Conservation (phyloP, 345 rosid species). For the Pugionium cornutum region DNA sequence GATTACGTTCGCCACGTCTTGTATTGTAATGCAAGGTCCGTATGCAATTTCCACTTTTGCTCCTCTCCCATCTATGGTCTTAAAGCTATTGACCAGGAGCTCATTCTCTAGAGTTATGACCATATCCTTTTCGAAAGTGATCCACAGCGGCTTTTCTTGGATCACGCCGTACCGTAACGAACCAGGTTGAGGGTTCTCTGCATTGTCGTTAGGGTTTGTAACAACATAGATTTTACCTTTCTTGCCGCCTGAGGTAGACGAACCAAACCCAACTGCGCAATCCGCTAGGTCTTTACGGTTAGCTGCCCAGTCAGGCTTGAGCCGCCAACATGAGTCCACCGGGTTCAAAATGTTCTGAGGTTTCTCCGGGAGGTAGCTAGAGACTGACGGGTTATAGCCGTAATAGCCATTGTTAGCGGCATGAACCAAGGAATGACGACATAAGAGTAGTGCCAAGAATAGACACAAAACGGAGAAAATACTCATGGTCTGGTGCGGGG, state of each 20-base stretch:
- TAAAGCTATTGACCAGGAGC: constrained; percentile 77
- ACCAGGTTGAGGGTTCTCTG: constrained; percentile 75
- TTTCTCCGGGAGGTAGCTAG: constrained; percentile 38
- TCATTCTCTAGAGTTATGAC: constrained; percentile 68
- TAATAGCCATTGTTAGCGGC: constrained; percentile 30
- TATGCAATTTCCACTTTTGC: constrained; percentile 72
- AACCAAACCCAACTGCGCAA: constrained; percentile 80
- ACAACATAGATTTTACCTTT: constrained; percentile 68
- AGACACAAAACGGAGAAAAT: constrained; percentile 20
- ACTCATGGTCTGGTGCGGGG: constrained; percentile 20
- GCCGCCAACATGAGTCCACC: constrained; percentile 82
- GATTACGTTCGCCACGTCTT: constrained; percentile 68
- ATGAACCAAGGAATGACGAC: constrained; percentile 26
- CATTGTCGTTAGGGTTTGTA: constrained; percentile 59
- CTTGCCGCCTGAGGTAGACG: constrained; percentile 72
- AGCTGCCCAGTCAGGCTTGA: constrained; percentile 60
- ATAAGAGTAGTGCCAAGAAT: constrained; percentile 20
- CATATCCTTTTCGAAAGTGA: constrained; percentile 76
- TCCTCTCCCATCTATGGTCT: constrained; percentile 92
- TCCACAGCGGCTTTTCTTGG: constrained; percentile 73
- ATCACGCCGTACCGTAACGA: constrained; percentile 54
- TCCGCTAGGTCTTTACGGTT: constrained; percentile 72
- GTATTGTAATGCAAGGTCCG: constrained; percentile 81
- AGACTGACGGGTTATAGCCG: constrained; percentile 33
- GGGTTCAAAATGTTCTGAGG: constrained; percentile 48